Evolutionary conservation across 2,329 filamentous ascomycete genomes (phyloP).

Genomic region (Neofusicoccum parvum): DNA sequence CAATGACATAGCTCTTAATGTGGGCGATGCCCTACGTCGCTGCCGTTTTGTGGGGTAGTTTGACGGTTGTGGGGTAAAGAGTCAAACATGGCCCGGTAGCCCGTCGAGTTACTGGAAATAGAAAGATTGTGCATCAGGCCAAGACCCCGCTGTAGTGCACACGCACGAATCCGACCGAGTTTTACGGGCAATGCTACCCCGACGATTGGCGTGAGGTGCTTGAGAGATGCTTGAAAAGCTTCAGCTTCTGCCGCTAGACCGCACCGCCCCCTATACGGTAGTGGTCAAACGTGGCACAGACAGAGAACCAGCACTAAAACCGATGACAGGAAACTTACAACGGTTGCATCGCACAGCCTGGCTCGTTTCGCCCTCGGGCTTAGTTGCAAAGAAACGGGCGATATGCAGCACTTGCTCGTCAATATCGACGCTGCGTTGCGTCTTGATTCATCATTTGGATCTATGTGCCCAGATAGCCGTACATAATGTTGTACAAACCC

Average conservation of each 20-base stretch:
- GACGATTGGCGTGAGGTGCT: too few relatives aligned
- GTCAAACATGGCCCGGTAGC: neutral
- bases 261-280: too few relatives aligned
- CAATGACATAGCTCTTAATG: neutral
- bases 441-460: constrained; percentile 1
- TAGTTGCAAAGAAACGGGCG: too few relatives aligned
- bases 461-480: constrained; percentile 11
- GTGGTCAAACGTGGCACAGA: too few relatives aligned
- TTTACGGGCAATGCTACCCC: too few relatives aligned
- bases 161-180: neutral
- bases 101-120: neutral
- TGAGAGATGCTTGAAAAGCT: too few relatives aligned
- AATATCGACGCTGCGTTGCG: neutral
- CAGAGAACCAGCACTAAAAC: too few relatives aligned
- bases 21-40: neutral
- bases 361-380: too few relatives aligned
- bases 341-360: too few relatives aligned
- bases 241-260: too few relatives aligned
- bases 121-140: neutral
- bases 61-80: neutral
- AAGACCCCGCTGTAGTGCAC: neutral
- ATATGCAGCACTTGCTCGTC: neutral
- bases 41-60: neutral
- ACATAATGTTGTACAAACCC: constrained; percentile 18
- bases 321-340: too few relatives aligned